Evolutionary conservation across 768 basidiomycete genomes (phyloP), one percentile per base, ranked within the genome.

Genomic region (Lentinula boryana): DNA sequence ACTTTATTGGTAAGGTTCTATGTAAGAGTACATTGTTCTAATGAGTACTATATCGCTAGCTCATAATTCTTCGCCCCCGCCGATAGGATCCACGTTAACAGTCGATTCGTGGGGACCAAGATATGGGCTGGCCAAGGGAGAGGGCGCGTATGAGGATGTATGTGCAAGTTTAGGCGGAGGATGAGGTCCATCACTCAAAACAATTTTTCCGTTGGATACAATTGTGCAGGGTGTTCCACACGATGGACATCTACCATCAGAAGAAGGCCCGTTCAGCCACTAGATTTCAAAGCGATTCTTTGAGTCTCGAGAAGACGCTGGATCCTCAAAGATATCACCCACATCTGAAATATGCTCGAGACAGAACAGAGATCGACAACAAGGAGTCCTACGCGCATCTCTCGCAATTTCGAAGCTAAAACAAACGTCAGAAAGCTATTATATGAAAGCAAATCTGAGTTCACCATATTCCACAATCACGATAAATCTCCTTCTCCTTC

Each of bases 381-480:
- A 56, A 31, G 55, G 55, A 2, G 55, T 56, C 13, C 55, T 40
- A 6, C 55, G 21, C 6, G 21, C 38, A 27, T 21, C 16, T 16
- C 38, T 56, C 5, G 55, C 55, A 32, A 33, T 13, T 23, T 56
- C 55, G 9, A 56, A 56, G 40, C 53, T 54, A 21, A 1, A 16
- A 51, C 33, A 16, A 16, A 51, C 18, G 53, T 54, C 35, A 35
- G 21, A 38, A 33, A 4, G 44, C 41, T n/a, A n/a, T n/a, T 33
- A 8, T 10, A 36, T 33, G 15, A 10, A 54, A 27, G 4, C 36
- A 38, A 4, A 9, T 38, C 15, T 31, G 18, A 4, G 9, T 40
- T 38, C 18, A 54, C 53, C 55, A 56, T 56, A 56, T 56, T 23
- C 55, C 55, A 27, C 55, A 56, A 23, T 56, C 55, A 12, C 40